phyloP scores from a whole-genome alignment of 78 protist species.

The Dictyostelium capitatum region DNA sequence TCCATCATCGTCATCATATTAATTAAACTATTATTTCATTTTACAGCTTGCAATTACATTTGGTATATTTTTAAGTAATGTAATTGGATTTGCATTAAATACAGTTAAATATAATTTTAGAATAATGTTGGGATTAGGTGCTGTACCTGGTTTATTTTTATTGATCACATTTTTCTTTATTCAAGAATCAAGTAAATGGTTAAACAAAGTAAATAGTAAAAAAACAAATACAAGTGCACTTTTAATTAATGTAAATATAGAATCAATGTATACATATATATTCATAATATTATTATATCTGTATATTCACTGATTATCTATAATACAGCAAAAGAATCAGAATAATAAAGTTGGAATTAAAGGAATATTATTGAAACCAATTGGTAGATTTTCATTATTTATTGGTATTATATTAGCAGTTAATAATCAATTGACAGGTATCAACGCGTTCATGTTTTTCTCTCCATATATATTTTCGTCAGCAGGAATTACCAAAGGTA shows the following conservation, averaged over 20 bases:
- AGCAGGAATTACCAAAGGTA: slow-evolving; percentile 41
- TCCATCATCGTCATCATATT: not conserved
- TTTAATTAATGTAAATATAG: slow-evolving; percentile 9
- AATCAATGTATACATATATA: no score
- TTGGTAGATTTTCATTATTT: slow-evolving; percentile 63
- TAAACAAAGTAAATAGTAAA: not conserved
- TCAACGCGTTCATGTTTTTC: slow-evolving; percentile 63
- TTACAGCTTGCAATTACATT: slow-evolving; percentile 50
- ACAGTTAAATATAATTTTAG: slow-evolving; percentile 33
- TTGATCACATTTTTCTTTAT: slow-evolving; percentile 11
- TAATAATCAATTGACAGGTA: slow-evolving; percentile 77
- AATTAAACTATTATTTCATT: not conserved
- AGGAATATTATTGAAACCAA: slow-evolving; percentile 24
- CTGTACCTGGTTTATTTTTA: slow-evolving; percentile 39
- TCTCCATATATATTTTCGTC: slow-evolving; percentile 25
- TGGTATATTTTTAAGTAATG: slow-evolving; percentile 47
- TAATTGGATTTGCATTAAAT: slow-evolving; percentile 30
- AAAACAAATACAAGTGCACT: slow-evolving; percentile 6
- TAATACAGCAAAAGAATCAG: slow-evolving; percentile 6
- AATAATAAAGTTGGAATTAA: not conserved
- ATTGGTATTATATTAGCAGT: slow-evolving; percentile 56
- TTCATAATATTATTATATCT: not conserved
- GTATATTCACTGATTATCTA: not conserved
- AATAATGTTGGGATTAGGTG: slow-evolving; percentile 39
- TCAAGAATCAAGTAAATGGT: slow-evolving; percentile 46